phyloP scores from a whole-genome alignment of 1,284 basidiomycete genomes.

The Sutorius eximius region DNA sequence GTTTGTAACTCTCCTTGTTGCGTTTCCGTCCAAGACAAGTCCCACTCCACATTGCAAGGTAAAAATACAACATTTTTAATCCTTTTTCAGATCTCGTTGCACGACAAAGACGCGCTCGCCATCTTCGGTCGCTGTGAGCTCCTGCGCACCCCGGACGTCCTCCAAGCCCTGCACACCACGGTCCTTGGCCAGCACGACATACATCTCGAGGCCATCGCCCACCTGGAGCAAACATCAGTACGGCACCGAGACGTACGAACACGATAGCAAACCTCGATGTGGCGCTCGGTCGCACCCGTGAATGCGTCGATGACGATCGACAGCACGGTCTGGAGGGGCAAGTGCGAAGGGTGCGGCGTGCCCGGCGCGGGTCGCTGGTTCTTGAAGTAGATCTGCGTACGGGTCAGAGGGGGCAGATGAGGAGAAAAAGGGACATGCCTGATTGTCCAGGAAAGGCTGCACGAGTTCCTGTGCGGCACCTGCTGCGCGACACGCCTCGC shows the following conservation, averaged over 20 bases:
- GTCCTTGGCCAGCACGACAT: slow-evolving; percentile 75
- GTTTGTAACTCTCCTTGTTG: slow-evolving; percentile 21
- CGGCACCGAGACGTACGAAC: slow-evolving; percentile 3
- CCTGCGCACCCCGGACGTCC: slow-evolving; percentile 57
- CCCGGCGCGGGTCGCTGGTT: slow-evolving; percentile 77
- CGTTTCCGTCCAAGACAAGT: slow-evolving; percentile 2
- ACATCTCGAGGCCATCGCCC: slow-evolving; percentile 91
- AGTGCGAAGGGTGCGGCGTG: slow-evolving; percentile 71
- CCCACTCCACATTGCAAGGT: too few species aligned
- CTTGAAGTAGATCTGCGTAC: slow-evolving; percentile 87
- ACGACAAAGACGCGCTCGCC: slow-evolving; percentile 76
- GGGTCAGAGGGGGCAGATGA: neutral
- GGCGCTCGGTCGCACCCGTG: slow-evolving; percentile 91
- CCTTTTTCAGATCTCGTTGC: slow-evolving; percentile 72
- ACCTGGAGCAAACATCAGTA: slow-evolving; percentile 53
- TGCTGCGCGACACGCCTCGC: slow-evolving; percentile 91
- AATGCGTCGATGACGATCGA: slow-evolving; percentile 90
- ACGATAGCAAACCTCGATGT: slow-evolving; percentile 75
- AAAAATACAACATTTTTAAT: slow-evolving; percentile 33
- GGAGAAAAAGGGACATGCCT: slow-evolving; percentile 53
- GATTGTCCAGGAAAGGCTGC: slow-evolving; percentile 96
- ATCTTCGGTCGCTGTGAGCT: slow-evolving; percentile 55
- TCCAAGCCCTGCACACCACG: slow-evolving; percentile 64
- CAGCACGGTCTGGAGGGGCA: slow-evolving; percentile 79
- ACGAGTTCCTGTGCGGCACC: slow-evolving; percentile 89